phyloP scores from a whole-genome alignment of 2,329 filamentous ascomycete species.

The Cytospora schulzeri region DNA sequence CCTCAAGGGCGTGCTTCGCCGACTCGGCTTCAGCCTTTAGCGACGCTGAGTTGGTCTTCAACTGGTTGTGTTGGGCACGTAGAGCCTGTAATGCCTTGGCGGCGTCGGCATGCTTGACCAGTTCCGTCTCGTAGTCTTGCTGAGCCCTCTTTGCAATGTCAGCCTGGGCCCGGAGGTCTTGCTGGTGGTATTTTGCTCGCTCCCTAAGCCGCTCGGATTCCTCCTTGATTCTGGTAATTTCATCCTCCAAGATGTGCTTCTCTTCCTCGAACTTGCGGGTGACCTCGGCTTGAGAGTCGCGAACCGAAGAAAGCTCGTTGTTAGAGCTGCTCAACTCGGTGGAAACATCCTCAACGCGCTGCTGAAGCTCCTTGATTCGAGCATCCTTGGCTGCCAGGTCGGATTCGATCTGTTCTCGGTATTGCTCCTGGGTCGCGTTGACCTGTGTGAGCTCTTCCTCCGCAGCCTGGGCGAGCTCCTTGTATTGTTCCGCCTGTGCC shows the following conservation, averaged over 20 bases:
- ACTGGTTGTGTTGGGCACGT: constrained; percentile 76
- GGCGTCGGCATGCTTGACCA: constrained; percentile 95
- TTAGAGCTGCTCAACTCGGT: constrained; percentile 81
- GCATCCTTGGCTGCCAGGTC: constrained; percentile 75
- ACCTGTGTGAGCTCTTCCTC: constrained; percentile 86
- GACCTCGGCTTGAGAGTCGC: constrained; percentile 78
- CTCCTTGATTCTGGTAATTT: constrained; percentile 80
- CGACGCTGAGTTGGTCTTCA: constrained; percentile 77
- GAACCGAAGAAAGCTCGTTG: constrained; percentile 76
- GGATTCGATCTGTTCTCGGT: constrained; percentile 81
- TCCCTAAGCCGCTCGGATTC: constrained; percentile 79
- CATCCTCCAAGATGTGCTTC: constrained; percentile 74
- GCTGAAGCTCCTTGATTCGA: constrained; percentile 78
- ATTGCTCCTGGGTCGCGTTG: constrained; percentile 80
- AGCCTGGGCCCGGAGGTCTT: constrained; percentile 89
- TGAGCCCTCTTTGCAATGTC: constrained; percentile 92
- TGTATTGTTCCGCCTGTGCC: constrained; percentile 83
- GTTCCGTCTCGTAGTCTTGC: constrained; percentile 90
- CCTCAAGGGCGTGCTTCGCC: constrained; percentile 74
- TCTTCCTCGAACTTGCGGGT: constrained; percentile 76
- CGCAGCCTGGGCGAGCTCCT: constrained; percentile 79
- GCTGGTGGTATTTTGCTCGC: constrained; percentile 81
- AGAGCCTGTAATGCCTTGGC: constrained; percentile 80
- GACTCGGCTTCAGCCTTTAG: constrained; percentile 83
- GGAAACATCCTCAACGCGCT: constrained; percentile 81